These are phyloP conservation scores for Medicago ruthenica DNA, from an alignment of 306 rosid genomes.

Conservation along the genomic window DNA sequence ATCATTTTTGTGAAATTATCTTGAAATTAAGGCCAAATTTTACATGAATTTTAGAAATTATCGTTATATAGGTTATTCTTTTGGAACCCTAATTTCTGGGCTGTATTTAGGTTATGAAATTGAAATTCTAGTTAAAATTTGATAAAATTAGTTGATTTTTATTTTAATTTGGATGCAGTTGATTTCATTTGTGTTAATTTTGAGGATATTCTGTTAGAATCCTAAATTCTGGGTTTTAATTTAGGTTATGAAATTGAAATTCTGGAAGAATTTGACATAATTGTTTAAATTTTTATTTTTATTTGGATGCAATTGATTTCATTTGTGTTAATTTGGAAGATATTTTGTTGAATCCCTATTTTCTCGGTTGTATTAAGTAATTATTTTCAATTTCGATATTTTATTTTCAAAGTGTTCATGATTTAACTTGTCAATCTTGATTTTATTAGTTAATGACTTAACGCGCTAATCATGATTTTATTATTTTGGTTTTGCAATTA, in stretches of 20 bases:
- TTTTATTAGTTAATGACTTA: neutral
- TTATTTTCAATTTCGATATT: constrained; percentile 6
- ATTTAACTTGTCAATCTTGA: neutral
- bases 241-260: neutral
- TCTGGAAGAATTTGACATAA: neutral
- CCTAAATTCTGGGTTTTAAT: constrained; percentile 32
- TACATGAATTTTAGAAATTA: neutral
- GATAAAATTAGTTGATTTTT: constrained; percentile 4
- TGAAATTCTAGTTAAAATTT: neutral
- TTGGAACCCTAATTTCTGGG: constrained; percentile 39
- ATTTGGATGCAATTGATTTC: constrained; percentile 13
- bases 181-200: constrained; percentile 25
- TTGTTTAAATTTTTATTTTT: neutral
- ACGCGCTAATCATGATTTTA: neutral
- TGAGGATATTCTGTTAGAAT: constrained; percentile 17
- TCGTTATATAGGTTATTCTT: too few relatives aligned
- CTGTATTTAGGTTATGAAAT: constrained; percentile 6
- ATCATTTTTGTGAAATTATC: neutral
- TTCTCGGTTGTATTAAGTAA: constrained; percentile 9
- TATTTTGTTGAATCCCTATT: constrained; percentile 41
- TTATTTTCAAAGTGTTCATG: neutral
- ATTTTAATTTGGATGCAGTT: neutral
- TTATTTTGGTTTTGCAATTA: neutral
- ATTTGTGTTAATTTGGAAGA: constrained; percentile 10
- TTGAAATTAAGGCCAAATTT: constrained; percentile 1